Evolutionary conservation across 2,329 filamentous ascomycete genomes (phyloP), one percentile per base, ranked within the genome.

Genomic region (Beauveria caledonica): DNA sequence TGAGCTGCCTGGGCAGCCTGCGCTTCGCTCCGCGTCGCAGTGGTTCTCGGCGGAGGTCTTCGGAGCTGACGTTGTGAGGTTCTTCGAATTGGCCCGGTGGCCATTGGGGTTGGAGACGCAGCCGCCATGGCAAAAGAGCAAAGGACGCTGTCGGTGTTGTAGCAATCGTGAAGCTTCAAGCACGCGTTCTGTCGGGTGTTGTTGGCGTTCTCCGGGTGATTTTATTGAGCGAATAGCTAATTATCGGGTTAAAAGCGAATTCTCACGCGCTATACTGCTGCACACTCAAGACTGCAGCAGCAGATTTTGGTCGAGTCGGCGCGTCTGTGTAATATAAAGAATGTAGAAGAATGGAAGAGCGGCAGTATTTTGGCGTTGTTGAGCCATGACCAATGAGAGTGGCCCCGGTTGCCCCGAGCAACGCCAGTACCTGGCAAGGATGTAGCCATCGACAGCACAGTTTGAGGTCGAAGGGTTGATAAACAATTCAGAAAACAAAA

Each of bases 31-130:
- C 79, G 76, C 60, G 69, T 73, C 52, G 80, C 65, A 27, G 74
- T 72, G 7, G 77, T 71, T 63, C 82, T 75, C 23, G 81, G 79
- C 1, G 77, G 71, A 5, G 77, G 74, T 49, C 80, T 79, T 66
- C 80, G 77, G 52, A 83, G 70, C 64, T 85, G 83, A 64, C 83
- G 75, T 62, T 83, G 75, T 5, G 83, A 85, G 9, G 80, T 79
- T 66, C 82, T 79, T 68, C 83, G 61, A 71, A 75, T 58, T 73
- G 76, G 67, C 76, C 77, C 67, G 78, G 76, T 74, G 65, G 76
- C 78, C 68, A 80, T 74, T 40, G 84, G 81, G 5, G 82, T 84
- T 60, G 81, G 82, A 65, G 82, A 85, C 64, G 75, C 76, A 58
- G 78, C 75, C 62, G 81, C 75, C 80, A 83, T 83, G 40, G 56